Evolutionary conservation across 78 protist genomes (phyloP).

Genomic region (Dictyostelium capitatum): DNA sequence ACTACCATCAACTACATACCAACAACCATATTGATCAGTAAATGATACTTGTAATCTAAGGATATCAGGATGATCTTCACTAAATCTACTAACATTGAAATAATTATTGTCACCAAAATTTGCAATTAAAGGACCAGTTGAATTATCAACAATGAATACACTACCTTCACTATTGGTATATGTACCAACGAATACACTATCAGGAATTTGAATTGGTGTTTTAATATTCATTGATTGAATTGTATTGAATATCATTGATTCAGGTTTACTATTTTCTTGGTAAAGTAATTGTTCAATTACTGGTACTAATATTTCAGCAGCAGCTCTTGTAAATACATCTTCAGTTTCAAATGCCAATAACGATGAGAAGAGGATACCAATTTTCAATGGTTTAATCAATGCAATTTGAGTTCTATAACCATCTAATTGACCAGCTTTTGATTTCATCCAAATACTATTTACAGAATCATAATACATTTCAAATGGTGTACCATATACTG

Average conservation of each 20-base stretch:
- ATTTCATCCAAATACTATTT: conserved; percentile 50
- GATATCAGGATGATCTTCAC: conserved; percentile 34
- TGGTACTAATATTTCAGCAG: conserved; percentile 52
- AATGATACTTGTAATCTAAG: conserved; percentile 26
- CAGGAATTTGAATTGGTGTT: conserved; percentile 3
- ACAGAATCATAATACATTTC: conserved; percentile 60
- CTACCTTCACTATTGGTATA: conserved; percentile 37
- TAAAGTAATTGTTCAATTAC: conserved; percentile 32
- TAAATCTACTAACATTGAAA: conserved; percentile 26
- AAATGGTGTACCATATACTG: conserved; percentile 77
- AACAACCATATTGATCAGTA: not conserved
- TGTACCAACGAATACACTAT: conserved; percentile 20
- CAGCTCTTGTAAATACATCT: conserved; percentile 61
- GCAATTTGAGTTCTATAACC: conserved; percentile 56
- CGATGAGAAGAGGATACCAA: conserved; percentile 62
- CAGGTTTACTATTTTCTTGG: not conserved
- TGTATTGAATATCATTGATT: not conserved
- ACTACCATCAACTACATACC: conserved; percentile 22
- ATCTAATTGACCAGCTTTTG: conserved; percentile 34
- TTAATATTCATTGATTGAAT: not conserved
- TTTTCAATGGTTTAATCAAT: conserved; percentile 2
- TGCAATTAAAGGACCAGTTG: conserved; percentile 18
- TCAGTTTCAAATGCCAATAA: not conserved
- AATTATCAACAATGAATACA: not conserved
- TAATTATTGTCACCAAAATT: conserved; percentile 49